Evolutionary conservation across 2,329 filamentous ascomycete species (phyloP).

Genomic region (Sarocladiaceae sp.): DNA sequence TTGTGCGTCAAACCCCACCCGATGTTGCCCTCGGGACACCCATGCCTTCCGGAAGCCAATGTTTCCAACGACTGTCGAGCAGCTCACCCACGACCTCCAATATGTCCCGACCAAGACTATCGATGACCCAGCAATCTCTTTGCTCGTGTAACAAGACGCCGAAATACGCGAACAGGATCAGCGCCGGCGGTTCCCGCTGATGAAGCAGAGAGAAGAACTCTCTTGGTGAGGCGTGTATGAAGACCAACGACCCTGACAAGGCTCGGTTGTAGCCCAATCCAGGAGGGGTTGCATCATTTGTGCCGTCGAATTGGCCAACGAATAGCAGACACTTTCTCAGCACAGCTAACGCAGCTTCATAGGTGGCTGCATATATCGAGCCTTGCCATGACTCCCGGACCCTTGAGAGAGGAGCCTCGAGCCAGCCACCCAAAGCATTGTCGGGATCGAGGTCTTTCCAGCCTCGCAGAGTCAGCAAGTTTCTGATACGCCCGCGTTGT

Average conservation of each 20-base stretch:
- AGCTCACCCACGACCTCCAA: constrained; percentile 15
- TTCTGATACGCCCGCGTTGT: constrained; percentile 9
- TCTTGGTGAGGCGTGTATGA: constrained; percentile 15
- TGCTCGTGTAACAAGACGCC: constrained; percentile 14
- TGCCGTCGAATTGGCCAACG: constrained; percentile 14
- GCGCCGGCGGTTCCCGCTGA: constrained; percentile 16
- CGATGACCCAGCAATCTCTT: constrained; percentile 14
- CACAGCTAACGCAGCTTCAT: constrained; percentile 12
- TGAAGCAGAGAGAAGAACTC: constrained; percentile 15
- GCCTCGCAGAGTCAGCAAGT: constrained; percentile 12
- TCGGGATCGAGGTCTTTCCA: constrained; percentile 16
- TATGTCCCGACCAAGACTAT: constrained; percentile 16
- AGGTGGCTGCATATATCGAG: constrained; percentile 6
- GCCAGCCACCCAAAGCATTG: not conserved
- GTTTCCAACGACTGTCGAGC: constrained; percentile 16
- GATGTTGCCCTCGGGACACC: no score
- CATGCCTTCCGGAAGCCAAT: no score
- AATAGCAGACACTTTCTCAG: constrained; percentile 15
- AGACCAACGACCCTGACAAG: constrained; percentile 14
- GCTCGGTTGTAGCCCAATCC: constrained; percentile 15
- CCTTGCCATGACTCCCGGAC: constrained; percentile 10
- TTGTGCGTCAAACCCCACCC: no score
- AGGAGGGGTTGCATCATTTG: constrained; percentile 5
- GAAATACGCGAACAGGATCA: constrained; percentile 16
- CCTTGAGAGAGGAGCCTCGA: not conserved